Conservation (phyloP, 139 green algal species). For the Micromonas commoda region DNA sequence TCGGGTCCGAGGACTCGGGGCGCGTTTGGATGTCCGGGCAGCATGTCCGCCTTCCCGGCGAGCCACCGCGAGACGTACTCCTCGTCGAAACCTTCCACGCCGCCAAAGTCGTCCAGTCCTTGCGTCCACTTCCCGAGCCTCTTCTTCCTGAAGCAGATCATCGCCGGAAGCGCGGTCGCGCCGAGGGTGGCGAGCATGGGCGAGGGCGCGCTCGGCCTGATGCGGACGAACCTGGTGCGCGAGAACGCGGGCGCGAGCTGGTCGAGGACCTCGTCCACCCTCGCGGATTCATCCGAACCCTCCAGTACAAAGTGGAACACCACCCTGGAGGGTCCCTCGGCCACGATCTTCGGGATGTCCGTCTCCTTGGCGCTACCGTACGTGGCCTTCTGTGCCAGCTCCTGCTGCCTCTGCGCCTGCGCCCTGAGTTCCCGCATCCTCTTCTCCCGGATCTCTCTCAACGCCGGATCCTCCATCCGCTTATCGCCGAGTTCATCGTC, state of each 20-base stretch:
- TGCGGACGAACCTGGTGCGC: slow-evolving; percentile 16
- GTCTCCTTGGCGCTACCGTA: not conserved
- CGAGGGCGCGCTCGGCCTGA: not conserved
- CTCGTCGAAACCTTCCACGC: not conserved
- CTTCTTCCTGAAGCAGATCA: not conserved
- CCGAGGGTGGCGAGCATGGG: not conserved
- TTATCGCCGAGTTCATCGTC: slow-evolving; percentile 7
- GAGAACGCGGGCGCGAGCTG: not conserved
- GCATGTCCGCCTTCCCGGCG: not conserved
- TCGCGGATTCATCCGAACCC: slow-evolving; percentile 2
- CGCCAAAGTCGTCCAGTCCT: slow-evolving; percentile 16
- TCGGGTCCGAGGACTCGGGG: not conserved
- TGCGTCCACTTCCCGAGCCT: not conserved
- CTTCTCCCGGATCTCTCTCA: not conserved
- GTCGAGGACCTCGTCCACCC: slow-evolving; percentile 19
- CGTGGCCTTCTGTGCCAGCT: not conserved
- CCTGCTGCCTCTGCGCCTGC: not conserved
- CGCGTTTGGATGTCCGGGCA: slow-evolving; percentile 14
- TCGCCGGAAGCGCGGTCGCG: not conserved
- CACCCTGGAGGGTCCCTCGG: not conserved
- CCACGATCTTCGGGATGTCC: not conserved
- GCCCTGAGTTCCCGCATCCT: not conserved
- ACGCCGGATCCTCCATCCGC: not conserved
- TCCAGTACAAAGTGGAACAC: slow-evolving; percentile 10
- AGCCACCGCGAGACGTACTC: slow-evolving; percentile 4